Conservation (phyloP, 2,329 filamentous ascomycete genomes). For the Paecilomyces sp. region DNA sequence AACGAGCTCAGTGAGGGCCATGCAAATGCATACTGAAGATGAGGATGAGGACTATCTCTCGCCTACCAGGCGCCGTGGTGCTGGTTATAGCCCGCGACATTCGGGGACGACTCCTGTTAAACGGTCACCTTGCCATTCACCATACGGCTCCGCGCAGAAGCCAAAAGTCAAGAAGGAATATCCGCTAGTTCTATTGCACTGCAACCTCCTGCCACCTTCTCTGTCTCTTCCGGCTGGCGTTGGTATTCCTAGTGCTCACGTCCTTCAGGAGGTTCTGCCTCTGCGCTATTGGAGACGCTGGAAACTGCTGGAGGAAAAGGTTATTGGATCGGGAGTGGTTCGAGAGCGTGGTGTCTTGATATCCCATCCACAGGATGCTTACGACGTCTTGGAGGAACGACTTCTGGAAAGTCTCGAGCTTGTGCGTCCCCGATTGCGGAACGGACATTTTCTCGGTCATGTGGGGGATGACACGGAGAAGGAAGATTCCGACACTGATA, state of each 20-base stretch:
- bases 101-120: conserved; percentile 24
- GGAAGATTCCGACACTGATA: conserved; percentile 12
- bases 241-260: conserved; percentile 27
- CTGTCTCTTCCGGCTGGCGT: conserved; percentile 38
- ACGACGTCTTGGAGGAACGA: conserved; percentile 56
- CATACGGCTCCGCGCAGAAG: conserved; percentile 18
- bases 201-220: conserved; percentile 50
- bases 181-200: conserved; percentile 55
- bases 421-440: conserved; percentile 47
- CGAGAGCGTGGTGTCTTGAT: conserved; percentile 53
- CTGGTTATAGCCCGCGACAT: conserved; percentile 11
- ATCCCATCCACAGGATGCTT: conserved; percentile 56
- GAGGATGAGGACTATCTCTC: conserved; percentile 34
- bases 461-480: conserved; percentile 20
- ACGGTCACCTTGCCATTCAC: conserved; percentile 28
- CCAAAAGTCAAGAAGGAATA: conserved; percentile 39
- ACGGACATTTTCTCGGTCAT: conserved; percentile 49
- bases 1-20: conserved; percentile 37
- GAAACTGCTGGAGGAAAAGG: conserved; percentile 49
- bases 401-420: conserved; percentile 55
- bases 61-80: conserved; percentile 22
- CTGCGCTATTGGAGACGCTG: conserved; percentile 36
- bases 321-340: conserved; percentile 45
- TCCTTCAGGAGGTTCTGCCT: conserved; percentile 46
- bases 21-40: conserved; percentile 38